These are phyloP conservation scores for Ustilago curta DNA, from an alignment of 1,284 basidiomycete species.

Conservation along the genomic window DNA sequence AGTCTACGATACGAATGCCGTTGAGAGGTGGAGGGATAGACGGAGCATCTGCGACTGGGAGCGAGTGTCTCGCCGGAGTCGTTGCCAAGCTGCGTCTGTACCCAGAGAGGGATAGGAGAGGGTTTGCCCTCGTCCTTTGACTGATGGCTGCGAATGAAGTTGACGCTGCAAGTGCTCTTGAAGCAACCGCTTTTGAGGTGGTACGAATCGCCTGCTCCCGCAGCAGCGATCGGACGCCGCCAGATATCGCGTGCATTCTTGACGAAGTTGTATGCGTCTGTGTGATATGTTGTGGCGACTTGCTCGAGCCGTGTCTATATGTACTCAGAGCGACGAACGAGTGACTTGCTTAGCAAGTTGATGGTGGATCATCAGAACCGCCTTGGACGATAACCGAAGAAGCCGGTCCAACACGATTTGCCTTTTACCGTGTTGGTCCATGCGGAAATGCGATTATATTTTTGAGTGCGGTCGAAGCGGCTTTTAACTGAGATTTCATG, in stretches of 20 bases:
- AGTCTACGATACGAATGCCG: slow-evolving; percentile 83
- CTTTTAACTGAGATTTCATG: slow-evolving; percentile 12
- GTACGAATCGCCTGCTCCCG: slow-evolving; percentile 5
- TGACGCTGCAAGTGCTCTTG: neutral
- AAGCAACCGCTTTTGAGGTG: neutral
- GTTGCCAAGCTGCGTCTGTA: slow-evolving; percentile 7
- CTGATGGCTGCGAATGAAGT: neutral
- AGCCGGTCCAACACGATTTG: slow-evolving; percentile 32
- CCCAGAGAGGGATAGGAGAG: neutral
- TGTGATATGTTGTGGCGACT: neutral
- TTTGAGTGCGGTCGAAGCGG: slow-evolving; percentile 25
- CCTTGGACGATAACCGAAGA: slow-evolving; percentile 23
- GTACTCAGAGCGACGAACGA: neutral
- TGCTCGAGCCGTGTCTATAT: neutral
- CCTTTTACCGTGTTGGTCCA: neutral
- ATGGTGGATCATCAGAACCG: neutral
- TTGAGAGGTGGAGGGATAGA: slow-evolving; percentile 76
- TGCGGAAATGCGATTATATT: neutral
- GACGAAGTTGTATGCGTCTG: neutral
- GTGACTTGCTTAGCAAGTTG: neutral
- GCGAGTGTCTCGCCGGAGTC: slow-evolving; percentile 5
- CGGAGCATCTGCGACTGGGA: slow-evolving; percentile 24
- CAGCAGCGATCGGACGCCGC: slow-evolving; percentile 15
- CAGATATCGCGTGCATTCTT: slow-evolving; percentile 15
- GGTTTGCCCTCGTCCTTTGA: neutral